Evolutionary conservation across 2,329 filamentous ascomycete species (phyloP).

Genomic region (Zasmidium angulare): DNA sequence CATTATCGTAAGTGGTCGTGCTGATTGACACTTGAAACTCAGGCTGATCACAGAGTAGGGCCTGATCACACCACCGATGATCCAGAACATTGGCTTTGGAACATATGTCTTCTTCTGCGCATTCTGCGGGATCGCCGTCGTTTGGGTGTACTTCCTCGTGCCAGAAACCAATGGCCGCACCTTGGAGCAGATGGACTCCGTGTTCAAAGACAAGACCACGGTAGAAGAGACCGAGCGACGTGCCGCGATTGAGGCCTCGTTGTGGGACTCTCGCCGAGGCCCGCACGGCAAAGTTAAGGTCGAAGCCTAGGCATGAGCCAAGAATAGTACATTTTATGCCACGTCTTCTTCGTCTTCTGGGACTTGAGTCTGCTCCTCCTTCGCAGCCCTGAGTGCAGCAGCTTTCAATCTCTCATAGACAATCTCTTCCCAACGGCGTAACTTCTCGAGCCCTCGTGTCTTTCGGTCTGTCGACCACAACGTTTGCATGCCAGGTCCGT

Average conservation of each 20-base stretch:
- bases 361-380: conserved; percentile 1
- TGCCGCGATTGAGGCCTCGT: conserved; percentile 23
- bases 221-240: conserved; percentile 26
- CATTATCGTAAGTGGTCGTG: conserved; percentile 40
- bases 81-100: conserved; percentile 55
- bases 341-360: neutral
- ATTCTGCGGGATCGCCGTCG: conserved; percentile 51
- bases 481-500: conserved; percentile 22
- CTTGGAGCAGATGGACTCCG: conserved; percentile 32
- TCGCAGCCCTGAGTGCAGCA: conserved; percentile 1
- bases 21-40: too few relatives aligned
- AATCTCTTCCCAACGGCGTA: conserved; percentile 9
- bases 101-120: conserved; percentile 62
- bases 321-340: too few relatives aligned
- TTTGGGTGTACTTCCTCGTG: conserved; percentile 56
- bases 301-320: too few relatives aligned
- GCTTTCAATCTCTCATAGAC: conserved; percentile 3
- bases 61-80: conserved; percentile 32
- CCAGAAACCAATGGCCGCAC: conserved; percentile 56
- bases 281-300: neutral
- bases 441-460: conserved; percentile 30
- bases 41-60: conserved; percentile 41
- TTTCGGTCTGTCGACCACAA: conserved; percentile 40
- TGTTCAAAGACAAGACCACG: conserved; percentile 28
- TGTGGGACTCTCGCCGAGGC: neutral